Evolutionary conservation across 805 yeast species (phyloP), one percentile per base, ranked within the genome.

Genomic region (Yarrowia bubula): DNA sequence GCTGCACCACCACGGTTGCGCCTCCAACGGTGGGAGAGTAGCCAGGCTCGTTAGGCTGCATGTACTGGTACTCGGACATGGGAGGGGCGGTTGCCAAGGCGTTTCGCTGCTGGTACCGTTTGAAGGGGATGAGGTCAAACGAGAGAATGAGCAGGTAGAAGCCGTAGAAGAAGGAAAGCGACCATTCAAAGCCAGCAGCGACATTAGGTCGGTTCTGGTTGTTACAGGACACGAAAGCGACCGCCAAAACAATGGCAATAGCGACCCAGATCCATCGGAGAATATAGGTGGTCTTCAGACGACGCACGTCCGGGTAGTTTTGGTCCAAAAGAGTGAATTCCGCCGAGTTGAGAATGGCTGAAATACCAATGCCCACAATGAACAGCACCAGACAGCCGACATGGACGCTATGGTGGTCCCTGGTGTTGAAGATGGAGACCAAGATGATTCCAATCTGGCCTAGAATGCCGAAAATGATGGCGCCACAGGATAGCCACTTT

Each of bases 111-210:
- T 33, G 42, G 43, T 58, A 58, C 18, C 64, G 64, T 51, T 58
- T 58, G 43, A 58, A 58, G 47, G 91, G 87, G 70, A 82, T 81
- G 69, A 92, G 80, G 73, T 93, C 98, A 67, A 83, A 80, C 1
- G 88, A 77, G 74, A 92, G 80, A 65, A 86, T 76, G 4, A 87
- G 72, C 68, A 87, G 83, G 67, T 89, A 79, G 38, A 87, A 70
- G 3, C 96, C 95, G 73, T 89, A 92, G 85, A 90, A 86, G 75
- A 86, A 92, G n/a, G 93, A 86, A 47, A 92, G 75, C 3, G 86
- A 73, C 98, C 98, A 93, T 76, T 93, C 98, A 72, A 88, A 84
- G 18, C 80, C 78, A 0, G 92, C 92, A 44, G 81, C 77, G 3
- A 82, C 82, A 68, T 81, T 78, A 42, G 76, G 71, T 8, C 76